Evolutionary conservation across 495 filamentous ascomycete genomes (phyloP).

Genomic region (Aspergillus panamensis): DNA sequence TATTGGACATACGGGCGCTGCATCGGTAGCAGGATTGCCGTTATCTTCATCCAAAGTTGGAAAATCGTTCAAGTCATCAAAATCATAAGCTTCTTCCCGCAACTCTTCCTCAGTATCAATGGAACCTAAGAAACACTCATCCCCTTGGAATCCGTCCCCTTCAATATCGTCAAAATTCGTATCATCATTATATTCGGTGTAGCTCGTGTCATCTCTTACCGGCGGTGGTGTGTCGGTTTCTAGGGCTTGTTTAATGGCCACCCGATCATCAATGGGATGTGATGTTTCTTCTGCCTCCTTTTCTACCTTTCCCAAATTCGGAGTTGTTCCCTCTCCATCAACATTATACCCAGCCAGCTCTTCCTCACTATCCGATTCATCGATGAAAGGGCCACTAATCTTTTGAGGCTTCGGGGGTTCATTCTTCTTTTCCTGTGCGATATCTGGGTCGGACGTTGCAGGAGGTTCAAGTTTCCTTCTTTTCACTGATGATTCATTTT

Average conservation of each 20-base stretch:
- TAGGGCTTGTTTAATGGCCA: constrained; percentile 46
- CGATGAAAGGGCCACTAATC: constrained; percentile 55
- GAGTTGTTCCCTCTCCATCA: constrained; percentile 14
- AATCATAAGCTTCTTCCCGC: constrained; percentile 21
- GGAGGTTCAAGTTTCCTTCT: constrained; percentile 39
- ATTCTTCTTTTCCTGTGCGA: constrained; percentile 21
- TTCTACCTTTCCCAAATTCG: not conserved
- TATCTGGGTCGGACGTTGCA: constrained; percentile 9
- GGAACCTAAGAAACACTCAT: constrained; percentile 44
- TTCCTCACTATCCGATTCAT: constrained; percentile 66
- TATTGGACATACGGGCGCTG: constrained; percentile 63
- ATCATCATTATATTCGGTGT: constrained; percentile 55
- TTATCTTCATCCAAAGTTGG: constrained; percentile 42
- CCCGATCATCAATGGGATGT: constrained; percentile 37
- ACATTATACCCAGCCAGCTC: constrained; percentile 36
- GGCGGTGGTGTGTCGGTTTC: constrained; percentile 34
- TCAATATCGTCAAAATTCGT: constrained; percentile 70
- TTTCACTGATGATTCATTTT: constrained; percentile 33
- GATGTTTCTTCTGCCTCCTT: constrained; percentile 9
- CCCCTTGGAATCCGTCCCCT: constrained; percentile 37
- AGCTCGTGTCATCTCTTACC: constrained; percentile 56
- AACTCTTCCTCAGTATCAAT: constrained; percentile 27
- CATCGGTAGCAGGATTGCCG: constrained; percentile 20
- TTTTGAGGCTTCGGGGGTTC: constrained; percentile 19
- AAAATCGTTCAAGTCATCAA: constrained; percentile 21